phyloP scores from a whole-genome alignment of 2,329 filamentous ascomycete species.

The Claviceps pazoutovae region DNA sequence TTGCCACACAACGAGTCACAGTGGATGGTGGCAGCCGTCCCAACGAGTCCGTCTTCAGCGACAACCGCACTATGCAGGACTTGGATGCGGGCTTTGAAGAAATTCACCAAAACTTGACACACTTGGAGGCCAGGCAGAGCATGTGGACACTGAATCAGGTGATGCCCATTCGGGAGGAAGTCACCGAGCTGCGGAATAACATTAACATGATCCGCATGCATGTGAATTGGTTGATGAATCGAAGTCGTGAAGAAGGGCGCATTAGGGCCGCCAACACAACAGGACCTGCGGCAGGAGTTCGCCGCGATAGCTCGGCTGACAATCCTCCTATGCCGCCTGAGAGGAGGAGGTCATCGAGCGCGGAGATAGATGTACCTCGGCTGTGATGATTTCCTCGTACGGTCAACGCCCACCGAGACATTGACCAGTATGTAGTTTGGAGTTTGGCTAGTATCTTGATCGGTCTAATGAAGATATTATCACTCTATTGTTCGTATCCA shows the following conservation, averaged over 20 bases:
- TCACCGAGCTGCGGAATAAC: conserved; percentile 44
- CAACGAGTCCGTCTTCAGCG: conserved; percentile 31
- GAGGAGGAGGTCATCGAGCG: conserved; percentile 23
- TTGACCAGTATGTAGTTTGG: too few species aligned
- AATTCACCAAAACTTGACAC: conserved; percentile 40
- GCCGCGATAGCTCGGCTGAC: conserved; percentile 17
- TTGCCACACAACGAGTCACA: conserved; percentile 19
- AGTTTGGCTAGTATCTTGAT: too few species aligned
- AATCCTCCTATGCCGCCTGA: conserved; percentile 17
- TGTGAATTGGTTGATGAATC: conserved; percentile 43
- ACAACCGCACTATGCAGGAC: conserved; percentile 30
- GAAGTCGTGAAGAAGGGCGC: conserved; percentile 33
- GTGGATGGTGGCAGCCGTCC: conserved; percentile 2
- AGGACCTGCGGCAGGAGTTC: conserved; percentile 16
- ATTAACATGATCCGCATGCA: conserved; percentile 46
- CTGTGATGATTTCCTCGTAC: conserved; percentile 10
- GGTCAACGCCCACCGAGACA: too few species aligned
- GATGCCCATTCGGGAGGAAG: conserved; percentile 46
- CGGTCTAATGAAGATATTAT: not conserved
- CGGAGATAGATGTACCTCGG: conserved; percentile 25
- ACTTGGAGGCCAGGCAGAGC: conserved; percentile 45
- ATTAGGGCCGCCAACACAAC: conserved; percentile 23
- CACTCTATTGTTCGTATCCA: not conserved
- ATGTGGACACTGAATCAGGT: conserved; percentile 49
- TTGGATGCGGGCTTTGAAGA: conserved; percentile 36